Evolutionary conservation across 2,329 filamentous ascomycete genomes (phyloP).

Genomic region (Mariannaea sp.): DNA sequence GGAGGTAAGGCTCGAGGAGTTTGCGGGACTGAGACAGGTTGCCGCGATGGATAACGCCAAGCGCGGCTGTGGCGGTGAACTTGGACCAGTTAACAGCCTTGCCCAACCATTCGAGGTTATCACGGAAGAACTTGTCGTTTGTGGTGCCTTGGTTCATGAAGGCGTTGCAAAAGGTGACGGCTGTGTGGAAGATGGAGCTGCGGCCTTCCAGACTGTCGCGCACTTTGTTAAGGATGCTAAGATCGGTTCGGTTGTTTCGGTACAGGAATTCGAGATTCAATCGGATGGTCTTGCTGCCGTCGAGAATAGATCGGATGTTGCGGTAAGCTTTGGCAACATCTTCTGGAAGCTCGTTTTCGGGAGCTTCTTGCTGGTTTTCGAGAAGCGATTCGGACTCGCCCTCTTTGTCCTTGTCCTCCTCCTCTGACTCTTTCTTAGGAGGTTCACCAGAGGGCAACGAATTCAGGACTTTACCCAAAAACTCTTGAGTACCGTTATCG

Average conservation of each 20-base stretch:
- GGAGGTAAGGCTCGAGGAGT: conserved; percentile 91
- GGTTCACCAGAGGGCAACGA: conserved; percentile 67
- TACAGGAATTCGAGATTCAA: conserved; percentile 96
- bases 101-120: conserved; percentile 96
- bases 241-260: conserved; percentile 91
- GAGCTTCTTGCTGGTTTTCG: conserved; percentile 55
- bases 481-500: conserved; percentile 98
- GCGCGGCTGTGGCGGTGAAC: conserved; percentile 93
- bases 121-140: conserved; percentile 97
- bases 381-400: conserved; percentile 56
- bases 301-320: conserved; percentile 71
- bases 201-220: conserved; percentile 93
- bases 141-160: conserved; percentile 99
- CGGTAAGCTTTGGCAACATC: conserved; percentile 61
- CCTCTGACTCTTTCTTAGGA: conserved; percentile 46
- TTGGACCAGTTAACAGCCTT: conserved; percentile 99
- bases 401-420: conserved; percentile 51
- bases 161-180: conserved; percentile 95
- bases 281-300: conserved; percentile 91
- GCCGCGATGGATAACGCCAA: conserved; percentile 95
- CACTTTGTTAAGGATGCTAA: conserved; percentile 92
- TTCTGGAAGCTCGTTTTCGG: conserved; percentile 59
- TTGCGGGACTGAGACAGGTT: conserved; percentile 94
- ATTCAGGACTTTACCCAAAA: conserved; percentile 85
- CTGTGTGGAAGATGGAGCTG: conserved; percentile 98